Evolutionary conservation across 129 eudicot genomes (phyloP), one percentile per base, ranked within the genome.

Genomic region (Cynara cardunculus): DNA sequence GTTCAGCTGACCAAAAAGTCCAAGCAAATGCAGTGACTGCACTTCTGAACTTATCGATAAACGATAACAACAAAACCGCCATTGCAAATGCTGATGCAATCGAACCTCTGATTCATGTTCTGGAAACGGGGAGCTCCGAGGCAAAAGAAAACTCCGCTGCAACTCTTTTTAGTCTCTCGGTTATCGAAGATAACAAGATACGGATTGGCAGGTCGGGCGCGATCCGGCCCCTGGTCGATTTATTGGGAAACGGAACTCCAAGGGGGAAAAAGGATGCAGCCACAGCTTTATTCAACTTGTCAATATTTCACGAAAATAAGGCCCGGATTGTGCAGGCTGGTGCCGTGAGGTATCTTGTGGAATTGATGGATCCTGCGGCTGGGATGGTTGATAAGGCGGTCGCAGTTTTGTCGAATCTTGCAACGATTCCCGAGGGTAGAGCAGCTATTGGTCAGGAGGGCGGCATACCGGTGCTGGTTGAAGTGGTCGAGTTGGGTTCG

Each of bases 331-430:
- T 94, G 67, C 93, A 90, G 82, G 93, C 96, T 1, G 98, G 97
- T 44, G 97, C 98, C 1, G 96, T 94, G 68, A 90, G 87, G 79
- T 78, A 86, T 77, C 91, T 94, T 24, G 91, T 94, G 25, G 99
- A 94, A 3, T 69, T 94, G 87, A 92, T 94, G 99, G 97, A 94
- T 73, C 97, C 99, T n/a, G 97, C 96, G 10, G 90, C 93, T 18
- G 99, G 99, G 56, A 90, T 94, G 96, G 99, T 92, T 65, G 99
- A 94, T 64, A 92, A 92, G 82, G 99, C 97, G 10, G 94, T 92
- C 64, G 97, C 95, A 13, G 97, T 94, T 73, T 77, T 94, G 80
- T 93, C 99, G 0, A 94, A 92, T 84, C 93, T 94, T 34, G 91
- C 99, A 16, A 92, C 97, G 18, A 86, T 86, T 69, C 92, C 81